Conservation (phyloP, 345 rosid genomes). For the Citrus australasica region DNA sequence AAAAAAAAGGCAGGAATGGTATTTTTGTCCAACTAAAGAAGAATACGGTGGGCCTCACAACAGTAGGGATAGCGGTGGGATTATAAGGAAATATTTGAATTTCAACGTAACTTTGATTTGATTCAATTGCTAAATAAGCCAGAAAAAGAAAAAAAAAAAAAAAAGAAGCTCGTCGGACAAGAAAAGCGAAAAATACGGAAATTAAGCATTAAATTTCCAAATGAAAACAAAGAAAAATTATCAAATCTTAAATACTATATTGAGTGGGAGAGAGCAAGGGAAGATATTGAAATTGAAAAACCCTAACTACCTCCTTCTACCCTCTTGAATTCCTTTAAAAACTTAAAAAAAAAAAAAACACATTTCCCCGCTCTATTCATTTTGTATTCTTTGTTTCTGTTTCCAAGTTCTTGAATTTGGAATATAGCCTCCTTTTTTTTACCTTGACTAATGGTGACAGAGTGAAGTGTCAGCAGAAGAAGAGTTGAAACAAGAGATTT, state of each 20-base stretch:
- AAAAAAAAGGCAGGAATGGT: constrained; percentile 1
- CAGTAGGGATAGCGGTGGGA: constrained; percentile 50
- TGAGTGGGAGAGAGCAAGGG: background rate
- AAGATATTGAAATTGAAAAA: background rate
- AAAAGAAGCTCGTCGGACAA: background rate
- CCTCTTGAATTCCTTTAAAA: background rate
- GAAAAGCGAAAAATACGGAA: background rate
- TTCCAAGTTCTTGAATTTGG: background rate
- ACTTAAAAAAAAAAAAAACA: background rate
- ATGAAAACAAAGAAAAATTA: background rate
- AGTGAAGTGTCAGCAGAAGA: background rate
- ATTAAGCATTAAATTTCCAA: background rate
- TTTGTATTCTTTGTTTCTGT: background rate
- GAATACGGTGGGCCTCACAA: constrained; percentile 8
- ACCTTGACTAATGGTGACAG: background rate
- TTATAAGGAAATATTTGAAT: constrained; percentile 46
- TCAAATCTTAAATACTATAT: background rate
- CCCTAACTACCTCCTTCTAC: background rate
- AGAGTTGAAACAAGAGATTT: background rate
- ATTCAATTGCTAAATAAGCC: background rate
- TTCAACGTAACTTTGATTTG: constrained; percentile 13
- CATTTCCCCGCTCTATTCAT: background rate
- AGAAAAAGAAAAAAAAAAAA: background rate
- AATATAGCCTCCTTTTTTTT: background rate
- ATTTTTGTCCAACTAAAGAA: constrained; percentile 6